Base-by-base conservation (phyloP, 345 rosid species). In the Rhodomyrtus tomentosa region DNA sequence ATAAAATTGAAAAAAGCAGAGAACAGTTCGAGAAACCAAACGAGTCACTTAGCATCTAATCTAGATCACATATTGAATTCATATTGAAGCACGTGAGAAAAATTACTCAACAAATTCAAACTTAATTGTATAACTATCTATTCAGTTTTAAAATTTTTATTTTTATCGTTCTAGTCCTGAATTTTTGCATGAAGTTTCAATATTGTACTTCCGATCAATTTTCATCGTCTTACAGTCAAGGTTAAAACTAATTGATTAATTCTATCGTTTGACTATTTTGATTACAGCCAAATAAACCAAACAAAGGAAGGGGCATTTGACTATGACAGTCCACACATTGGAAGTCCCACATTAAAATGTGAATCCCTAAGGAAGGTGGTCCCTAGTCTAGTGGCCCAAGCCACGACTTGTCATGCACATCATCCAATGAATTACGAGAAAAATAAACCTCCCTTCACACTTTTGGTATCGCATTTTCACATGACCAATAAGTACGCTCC, bases 181-280 rank as follows among this genome's bases (percentile, higher is more conserved):
- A 8, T 8, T 7, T 16, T 36, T 68, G 4, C 0, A 0, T 0
- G 0, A 36, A 18, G 18, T 18, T 32, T 4, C 9, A 18, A 32
- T 4, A 4, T 32, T 4, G 20, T 8, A 2, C 9, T 8, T 7
- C 20, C 45, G 5, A 68, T 8, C 3, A 68, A 68, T 68, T 68
- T 9, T 68, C 8, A 0, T 68, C 13, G 5, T 32, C 45, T 8
- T 36, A 8, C 10, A 7, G 1, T 4, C 18, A 13, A 36, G 13
- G 38, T 68, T 68, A 32, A 68, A 36, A 68, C 22, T 68, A 36
- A 12, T 18, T 18, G 45, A 68, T 68, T 36, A 68, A 68, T 8
- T 36, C 8, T 68, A 36, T 18, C 45, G 76, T 68, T 68, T 68
- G 76, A 68, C 45, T 68, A 68, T 18, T 4, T 68, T 18, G 24